Base-by-base conservation (phyloP, 2,329 filamentous ascomycete species). In the Laburnicola sp. region DNA sequence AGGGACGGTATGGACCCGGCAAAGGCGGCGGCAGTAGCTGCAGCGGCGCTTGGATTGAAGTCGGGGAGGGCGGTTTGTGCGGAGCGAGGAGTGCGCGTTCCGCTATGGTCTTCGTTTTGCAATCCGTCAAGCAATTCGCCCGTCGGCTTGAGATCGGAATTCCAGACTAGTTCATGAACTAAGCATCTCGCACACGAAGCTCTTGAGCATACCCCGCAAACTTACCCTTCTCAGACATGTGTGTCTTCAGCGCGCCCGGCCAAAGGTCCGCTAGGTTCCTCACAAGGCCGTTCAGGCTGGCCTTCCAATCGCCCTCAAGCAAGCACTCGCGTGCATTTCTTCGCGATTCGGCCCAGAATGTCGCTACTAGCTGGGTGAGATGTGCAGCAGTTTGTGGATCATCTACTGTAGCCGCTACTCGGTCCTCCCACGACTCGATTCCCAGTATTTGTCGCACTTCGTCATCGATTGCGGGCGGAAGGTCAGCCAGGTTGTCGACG, bases 251-350 rank as follows among this genome's bases (percentile, higher is more conserved):
- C 28, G 38, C 40, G 27, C 37, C 48, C 7, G 48, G 32, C 50
- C 27, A 49, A 45, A 34, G 21, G 28, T 54, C 48, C 23, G 51
- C 32, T 37, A 58, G 26, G 28, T 48, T 49, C 9, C 46, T 45
- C 34, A 56, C 22, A 32, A 59, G 48, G 16, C 40, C 25, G 43
- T 56, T 47, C 31, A 62, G 32, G 41, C 43, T 57, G 36, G 50
- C 41, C 47, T 58, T 56, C 54, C 50, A 59, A 43, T 62, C 57
- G 22, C 58, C 58, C 37, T 58, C 46, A 21, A 59, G 52, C 47
- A 37, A 54, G 42, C 50, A 56, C 27, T 52, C 46, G 9, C 51
- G 36, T 36, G 51, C 48, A 38, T 59, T 54, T 39, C 43, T 48
- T 48, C 36, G 59, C 44, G 55, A 60, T 21, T 58, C 45, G 30